phyloP scores from a whole-genome alignment of 805 yeast genomes.

The Metschnikowia lochheadii region DNA sequence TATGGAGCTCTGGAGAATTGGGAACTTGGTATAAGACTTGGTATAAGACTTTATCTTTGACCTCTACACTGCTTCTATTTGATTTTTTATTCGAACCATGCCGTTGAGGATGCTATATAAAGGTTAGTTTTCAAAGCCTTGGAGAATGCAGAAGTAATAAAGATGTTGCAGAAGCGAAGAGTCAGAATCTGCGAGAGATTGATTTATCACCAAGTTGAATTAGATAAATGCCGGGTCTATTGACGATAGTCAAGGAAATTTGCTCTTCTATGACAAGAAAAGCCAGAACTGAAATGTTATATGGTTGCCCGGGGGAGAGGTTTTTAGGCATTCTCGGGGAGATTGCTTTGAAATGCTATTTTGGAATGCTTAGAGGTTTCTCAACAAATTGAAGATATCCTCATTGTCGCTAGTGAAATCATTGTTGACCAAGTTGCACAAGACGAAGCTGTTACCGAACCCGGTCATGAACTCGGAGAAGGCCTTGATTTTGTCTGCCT shows the following conservation, averaged over 20 bases:
- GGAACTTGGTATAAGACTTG: slow-evolving; percentile 22
- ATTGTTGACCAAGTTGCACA: slow-evolving; percentile 89
- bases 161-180: neutral
- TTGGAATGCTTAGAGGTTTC: slow-evolving; percentile 18
- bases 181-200: slow-evolving; percentile 14
- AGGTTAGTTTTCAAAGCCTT: slow-evolving; percentile 1
- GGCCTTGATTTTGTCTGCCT: slow-evolving; percentile 25
- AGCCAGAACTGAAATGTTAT: slow-evolving; percentile 1
- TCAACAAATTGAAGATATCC: slow-evolving; percentile 54
- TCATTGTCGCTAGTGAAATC: slow-evolving; percentile 58
- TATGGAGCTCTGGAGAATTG: slow-evolving; percentile 82
- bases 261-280: slow-evolving; percentile 1
- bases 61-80: neutral
- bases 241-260: slow-evolving; percentile 14
- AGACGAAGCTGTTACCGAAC: slow-evolving; percentile 57
- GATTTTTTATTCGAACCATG: slow-evolving; percentile 24
- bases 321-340: neutral
- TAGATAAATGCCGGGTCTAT: slow-evolving; percentile 17
- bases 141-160: slow-evolving; percentile 3
- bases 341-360: slow-evolving; percentile 1
- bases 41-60: neutral
- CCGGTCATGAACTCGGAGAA: slow-evolving; percentile 41
- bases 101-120: slow-evolving; percentile 48
- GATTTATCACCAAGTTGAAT: slow-evolving; percentile 22
- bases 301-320: neutral